Percentiles rank a stretch among this genome's conserved stretches.
Conservation (phyloP, 805 yeast species). For the Ogataea dorogensis region DNA sequence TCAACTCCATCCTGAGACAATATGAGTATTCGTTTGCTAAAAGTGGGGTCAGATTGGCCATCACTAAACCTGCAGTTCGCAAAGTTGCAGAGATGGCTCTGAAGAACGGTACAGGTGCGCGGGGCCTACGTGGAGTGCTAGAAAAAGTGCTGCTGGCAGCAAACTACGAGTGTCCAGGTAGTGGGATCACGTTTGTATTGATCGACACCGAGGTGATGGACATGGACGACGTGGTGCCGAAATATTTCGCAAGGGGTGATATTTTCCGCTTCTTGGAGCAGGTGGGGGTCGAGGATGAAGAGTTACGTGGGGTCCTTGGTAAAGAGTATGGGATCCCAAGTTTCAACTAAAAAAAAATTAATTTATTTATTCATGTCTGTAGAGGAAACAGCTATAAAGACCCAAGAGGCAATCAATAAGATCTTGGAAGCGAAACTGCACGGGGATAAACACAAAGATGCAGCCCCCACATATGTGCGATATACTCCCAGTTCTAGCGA, state of each 20-base stretch:
- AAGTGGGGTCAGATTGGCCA: conserved; percentile 48
- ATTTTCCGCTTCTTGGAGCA: conserved; percentile 40
- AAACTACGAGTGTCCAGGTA: conserved; percentile 60
- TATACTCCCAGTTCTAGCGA: conserved; percentile 40
- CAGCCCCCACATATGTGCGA: conserved; percentile 41
- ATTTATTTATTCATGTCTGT: conserved; percentile 8
- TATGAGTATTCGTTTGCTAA: conserved; percentile 53
- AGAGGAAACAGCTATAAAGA: conserved; percentile 47
- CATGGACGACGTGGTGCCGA: conserved; percentile 27
- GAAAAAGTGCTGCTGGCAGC: conserved; percentile 49
- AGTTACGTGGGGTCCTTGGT: conserved; percentile 36
- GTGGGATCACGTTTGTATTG: conserved; percentile 50
- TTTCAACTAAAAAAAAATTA: conserved; percentile 1
- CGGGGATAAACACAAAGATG: conserved; percentile 29
- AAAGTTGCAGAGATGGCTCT: conserved; percentile 48
- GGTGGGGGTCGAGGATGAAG: conserved; percentile 41
- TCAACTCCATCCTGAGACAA: conserved; percentile 52
- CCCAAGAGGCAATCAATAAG: conserved; percentile 53
- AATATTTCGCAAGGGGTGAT: conserved; percentile 47
- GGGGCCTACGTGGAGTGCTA: conserved; percentile 56
- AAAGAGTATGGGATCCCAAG: conserved; percentile 29
- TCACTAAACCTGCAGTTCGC: conserved; percentile 48
- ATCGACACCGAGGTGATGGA: conserved; percentile 45
- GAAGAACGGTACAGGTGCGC: conserved; percentile 57
- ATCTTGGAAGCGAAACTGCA: conserved; percentile 44